These are phyloP conservation scores for Akanthomyces lecanii DNA, from an alignment of 2,329 filamentous ascomycete species.

Conservation along the genomic window DNA sequence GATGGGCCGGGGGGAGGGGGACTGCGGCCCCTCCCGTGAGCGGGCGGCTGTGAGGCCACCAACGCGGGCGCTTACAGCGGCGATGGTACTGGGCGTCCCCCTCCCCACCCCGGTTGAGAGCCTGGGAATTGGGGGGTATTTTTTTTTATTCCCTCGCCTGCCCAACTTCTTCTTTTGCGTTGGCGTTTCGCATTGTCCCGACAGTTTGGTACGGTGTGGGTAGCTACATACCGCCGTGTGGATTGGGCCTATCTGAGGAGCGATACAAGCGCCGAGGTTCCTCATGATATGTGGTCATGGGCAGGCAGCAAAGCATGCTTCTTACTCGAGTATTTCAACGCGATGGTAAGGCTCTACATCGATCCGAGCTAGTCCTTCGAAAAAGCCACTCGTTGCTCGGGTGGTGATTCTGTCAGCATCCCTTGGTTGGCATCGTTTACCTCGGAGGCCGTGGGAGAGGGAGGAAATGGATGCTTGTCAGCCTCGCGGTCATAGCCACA, in stretches of 20 bases:
- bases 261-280: background rate
- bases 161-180: background rate
- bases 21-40: background rate
- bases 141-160: background rate
- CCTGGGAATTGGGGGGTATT: background rate
- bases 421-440: background rate
- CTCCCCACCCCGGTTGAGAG: background rate
- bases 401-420: no score
- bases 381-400: no score
- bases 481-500: slow-evolving; percentile 2
- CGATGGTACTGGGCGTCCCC: background rate
- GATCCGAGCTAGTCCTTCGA: no score
- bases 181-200: slow-evolving; percentile 12
- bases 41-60: slow-evolving; percentile 4
- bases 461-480: background rate
- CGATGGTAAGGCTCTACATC: no score
- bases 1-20: background rate
- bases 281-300: background rate
- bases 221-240: background rate
- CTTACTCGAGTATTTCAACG: background rate
- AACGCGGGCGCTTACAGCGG: background rate
- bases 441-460: background rate
- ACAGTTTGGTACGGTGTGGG: slow-evolving; percentile 5
- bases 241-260: background rate
- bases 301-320: background rate